Conservation (phyloP, 202 grass and related monocot genomes). For the Brachypodium distachyon region DNA sequence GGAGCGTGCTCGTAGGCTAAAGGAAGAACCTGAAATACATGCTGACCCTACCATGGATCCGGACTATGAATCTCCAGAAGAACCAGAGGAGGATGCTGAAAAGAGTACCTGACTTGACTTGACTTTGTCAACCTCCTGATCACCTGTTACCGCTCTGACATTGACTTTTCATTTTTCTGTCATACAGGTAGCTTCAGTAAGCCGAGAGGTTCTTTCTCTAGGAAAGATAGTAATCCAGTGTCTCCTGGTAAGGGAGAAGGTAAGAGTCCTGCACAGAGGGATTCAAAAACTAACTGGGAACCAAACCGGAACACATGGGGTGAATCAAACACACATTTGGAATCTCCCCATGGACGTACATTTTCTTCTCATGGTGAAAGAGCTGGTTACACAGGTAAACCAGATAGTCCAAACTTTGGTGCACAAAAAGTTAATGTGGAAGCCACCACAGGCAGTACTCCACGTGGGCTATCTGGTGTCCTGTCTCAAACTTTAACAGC, state of each 20-base stretch:
- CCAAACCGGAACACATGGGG: conserved; percentile 39
- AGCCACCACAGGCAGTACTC: conserved; percentile 11
- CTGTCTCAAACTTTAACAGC: conserved; percentile 22
- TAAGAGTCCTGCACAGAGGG: conserved; percentile 36
- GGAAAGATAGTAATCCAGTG: conserved; percentile 59
- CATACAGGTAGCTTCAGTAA: conserved; percentile 63
- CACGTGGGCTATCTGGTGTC: conserved; percentile 21
- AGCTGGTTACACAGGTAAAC: conserved; percentile 27
- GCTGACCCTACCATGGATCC: conserved; percentile 92
- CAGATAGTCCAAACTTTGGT: conserved; percentile 23
- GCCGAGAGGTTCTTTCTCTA: conserved; percentile 52
- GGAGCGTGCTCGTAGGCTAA: conserved; percentile 75
- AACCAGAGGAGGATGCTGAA: conserved; percentile 63
- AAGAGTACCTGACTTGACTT: conserved; percentile 50
- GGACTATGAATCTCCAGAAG: conserved; percentile 90
- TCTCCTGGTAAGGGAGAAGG: conserved; percentile 63
- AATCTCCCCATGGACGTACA: conserved; percentile 33
- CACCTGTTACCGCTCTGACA: conserved; percentile 15
- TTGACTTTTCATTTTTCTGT: conserved; percentile 23
- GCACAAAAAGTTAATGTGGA: conserved; percentile 27
- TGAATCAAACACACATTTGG: conserved; percentile 38
- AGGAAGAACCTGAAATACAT: conserved; percentile 88
- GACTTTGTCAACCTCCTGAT: background rate
- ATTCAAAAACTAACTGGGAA: conserved; percentile 48
- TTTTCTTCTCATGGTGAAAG: conserved; percentile 37